phyloP scores from a whole-genome alignment of 2,329 filamentous ascomycete genomes.

The Eutypa lata region DNA sequence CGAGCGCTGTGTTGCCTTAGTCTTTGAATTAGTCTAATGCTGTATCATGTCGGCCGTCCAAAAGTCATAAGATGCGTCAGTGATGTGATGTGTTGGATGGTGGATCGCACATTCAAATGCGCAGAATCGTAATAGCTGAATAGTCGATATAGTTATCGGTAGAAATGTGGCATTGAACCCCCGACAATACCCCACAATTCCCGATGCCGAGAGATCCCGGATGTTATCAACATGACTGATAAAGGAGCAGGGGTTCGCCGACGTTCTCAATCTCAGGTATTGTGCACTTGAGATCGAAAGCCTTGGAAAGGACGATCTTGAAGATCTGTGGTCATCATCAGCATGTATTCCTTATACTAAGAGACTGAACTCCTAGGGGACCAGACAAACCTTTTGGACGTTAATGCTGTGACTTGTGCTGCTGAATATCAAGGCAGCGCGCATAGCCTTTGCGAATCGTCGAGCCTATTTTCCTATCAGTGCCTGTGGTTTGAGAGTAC shows the following conservation, averaged over 20 bases:
- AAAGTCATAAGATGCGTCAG: not conserved
- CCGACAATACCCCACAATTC: not conserved
- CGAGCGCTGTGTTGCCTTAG: not conserved
- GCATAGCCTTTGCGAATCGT: constrained; percentile 97
- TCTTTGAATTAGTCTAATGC: not conserved
- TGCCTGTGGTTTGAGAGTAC: not conserved
- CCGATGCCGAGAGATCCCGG: not conserved
- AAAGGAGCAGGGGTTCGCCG: constrained; percentile 90
- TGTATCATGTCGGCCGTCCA: not conserved
- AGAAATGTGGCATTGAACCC: not conserved
- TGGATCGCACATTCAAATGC: not conserved
- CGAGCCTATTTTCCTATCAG: constrained; percentile 63
- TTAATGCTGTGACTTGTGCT: constrained; percentile 99
- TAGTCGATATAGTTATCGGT: not conserved
- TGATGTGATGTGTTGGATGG: not conserved
- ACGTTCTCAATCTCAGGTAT: constrained; percentile 99
- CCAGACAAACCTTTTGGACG: constrained; percentile 78
- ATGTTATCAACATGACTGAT: constrained; percentile 64
- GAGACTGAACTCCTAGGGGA: not conserved
- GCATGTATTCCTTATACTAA: constrained; percentile 1
- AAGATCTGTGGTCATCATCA: constrained; percentile 68
- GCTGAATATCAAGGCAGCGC: constrained; percentile 94
- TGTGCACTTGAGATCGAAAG: constrained; percentile 97
- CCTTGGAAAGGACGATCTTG: constrained; percentile 98
- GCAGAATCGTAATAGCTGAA: not conserved